Conservation (phyloP, 176 grass and related monocot genomes). For the Eragrostis nindensis region DNA sequence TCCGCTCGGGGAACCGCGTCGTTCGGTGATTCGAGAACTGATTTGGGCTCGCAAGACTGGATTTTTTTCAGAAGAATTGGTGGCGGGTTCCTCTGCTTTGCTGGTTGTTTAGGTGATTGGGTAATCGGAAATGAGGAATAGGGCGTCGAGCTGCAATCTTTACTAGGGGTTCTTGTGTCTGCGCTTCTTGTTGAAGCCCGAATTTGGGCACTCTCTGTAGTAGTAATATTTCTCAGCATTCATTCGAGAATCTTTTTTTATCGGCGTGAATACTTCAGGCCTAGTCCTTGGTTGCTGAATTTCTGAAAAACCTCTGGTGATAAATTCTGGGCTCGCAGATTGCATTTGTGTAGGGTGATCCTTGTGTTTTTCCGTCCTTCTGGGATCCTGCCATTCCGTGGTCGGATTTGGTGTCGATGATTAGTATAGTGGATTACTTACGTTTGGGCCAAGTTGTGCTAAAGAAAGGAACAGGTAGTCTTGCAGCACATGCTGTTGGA, state of each 20-base stretch:
- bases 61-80: slow-evolving; percentile 6
- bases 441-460: slow-evolving; percentile 5
- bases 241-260: too few relatives aligned
- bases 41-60: slow-evolving; percentile 5
- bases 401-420: slow-evolving; percentile 3
- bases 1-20: too few relatives aligned
- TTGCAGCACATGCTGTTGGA: slow-evolving; percentile 33
- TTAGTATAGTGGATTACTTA: neutral
- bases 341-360: neutral
- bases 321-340: neutral
- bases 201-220: too few relatives aligned
- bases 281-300: slow-evolving; percentile 18
- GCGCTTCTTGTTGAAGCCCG: too few relatives aligned
- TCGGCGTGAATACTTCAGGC: neutral
- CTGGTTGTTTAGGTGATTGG: slow-evolving; percentile 21
- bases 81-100: neutral
- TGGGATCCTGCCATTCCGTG: slow-evolving; percentile 8
- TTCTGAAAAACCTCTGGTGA: neutral
- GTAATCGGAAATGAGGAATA: neutral
- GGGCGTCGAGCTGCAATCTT: neutral
- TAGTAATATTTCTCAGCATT: too few relatives aligned
- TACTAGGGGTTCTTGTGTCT: slow-evolving; percentile 3
- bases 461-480: slow-evolving; percentile 29
- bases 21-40: too few relatives aligned
- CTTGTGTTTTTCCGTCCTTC: neutral